These are phyloP conservation scores for Hyphopichia homilentoma DNA, from an alignment of 805 yeast species.

Conservation along the genomic window DNA sequence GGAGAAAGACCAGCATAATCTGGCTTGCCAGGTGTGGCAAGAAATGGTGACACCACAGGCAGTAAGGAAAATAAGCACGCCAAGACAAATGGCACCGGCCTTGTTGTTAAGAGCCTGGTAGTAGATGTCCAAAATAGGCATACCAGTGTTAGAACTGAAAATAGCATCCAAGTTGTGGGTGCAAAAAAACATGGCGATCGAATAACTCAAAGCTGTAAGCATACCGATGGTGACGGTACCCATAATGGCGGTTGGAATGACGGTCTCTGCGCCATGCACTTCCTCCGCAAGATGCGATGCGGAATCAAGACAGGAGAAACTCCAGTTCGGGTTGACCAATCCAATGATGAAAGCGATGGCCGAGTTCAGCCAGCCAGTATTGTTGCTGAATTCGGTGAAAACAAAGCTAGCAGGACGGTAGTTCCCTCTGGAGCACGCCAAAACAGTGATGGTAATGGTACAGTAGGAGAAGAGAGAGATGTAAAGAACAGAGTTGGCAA, in stretches of 20 bases:
- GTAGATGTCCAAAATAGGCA: constrained; percentile 40
- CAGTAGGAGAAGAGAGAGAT: constrained; percentile 30
- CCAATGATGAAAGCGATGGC: constrained; percentile 38
- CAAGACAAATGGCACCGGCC: constrained; percentile 36
- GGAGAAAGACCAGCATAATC: constrained; percentile 41
- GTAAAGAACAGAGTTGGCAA: constrained; percentile 34
- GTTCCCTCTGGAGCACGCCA: constrained; percentile 33
- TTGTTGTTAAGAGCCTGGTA: constrained; percentile 33
- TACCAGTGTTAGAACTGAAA: constrained; percentile 25
- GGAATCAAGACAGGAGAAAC: constrained; percentile 38
- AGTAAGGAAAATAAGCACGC: constrained; percentile 30
- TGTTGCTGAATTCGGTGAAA: constrained; percentile 16
- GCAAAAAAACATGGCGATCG: constrained; percentile 39
- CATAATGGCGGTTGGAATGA: constrained; percentile 37
- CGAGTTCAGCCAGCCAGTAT: constrained; percentile 25
- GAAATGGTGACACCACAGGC: constrained; percentile 37
- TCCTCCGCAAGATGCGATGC: constrained; percentile 43
- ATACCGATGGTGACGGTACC: constrained; percentile 40
- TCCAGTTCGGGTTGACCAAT: constrained; percentile 36
- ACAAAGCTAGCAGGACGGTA: constrained; percentile 26
- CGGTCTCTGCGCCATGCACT: constrained; percentile 32
- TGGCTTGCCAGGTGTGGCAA: constrained; percentile 42
- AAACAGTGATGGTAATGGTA: constrained; percentile 35
- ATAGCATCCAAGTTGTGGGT: constrained; percentile 28
- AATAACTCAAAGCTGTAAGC: constrained; percentile 35